Percentiles rank a stretch among this genome's conserved stretches.
These are phyloP conservation scores for Hypsizygus marmoreus DNA, from an alignment of 768 basidiomycete genomes.

Conservation along the genomic window DNA sequence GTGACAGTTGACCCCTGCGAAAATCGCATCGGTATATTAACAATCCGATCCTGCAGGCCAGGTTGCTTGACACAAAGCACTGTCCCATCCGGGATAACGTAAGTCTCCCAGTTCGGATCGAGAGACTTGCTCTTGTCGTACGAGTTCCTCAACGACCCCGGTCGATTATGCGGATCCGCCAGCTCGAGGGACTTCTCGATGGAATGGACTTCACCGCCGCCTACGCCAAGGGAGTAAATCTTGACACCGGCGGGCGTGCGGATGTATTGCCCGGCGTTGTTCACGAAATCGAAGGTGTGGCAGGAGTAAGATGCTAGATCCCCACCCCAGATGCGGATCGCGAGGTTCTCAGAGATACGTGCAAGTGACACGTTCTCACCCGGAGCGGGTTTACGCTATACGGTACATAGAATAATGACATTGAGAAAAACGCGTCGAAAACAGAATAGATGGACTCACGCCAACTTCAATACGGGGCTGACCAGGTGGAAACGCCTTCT, in stretches of 20 bases:
- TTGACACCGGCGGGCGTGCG: conserved; percentile 2
- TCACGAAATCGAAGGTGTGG: conserved; percentile 1
- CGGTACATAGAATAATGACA: neutral
- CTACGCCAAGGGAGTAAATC: conserved; percentile 1
- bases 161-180: too few species aligned
- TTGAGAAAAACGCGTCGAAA: neutral
- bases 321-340: conserved; percentile 1
- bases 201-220: neutral
- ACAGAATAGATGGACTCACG: neutral
- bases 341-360: neutral
- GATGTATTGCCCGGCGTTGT: neutral
- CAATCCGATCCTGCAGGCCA: too few species aligned
- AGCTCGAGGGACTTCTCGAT: neutral
- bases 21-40: too few species aligned
- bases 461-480: neutral
- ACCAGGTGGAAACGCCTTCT: neutral
- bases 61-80: too few species aligned
- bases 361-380: neutral
- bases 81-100: too few species aligned
- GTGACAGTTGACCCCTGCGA: too few species aligned
- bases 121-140: too few species aligned
- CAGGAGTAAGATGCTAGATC: neutral
- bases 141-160: too few species aligned
- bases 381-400: neutral
- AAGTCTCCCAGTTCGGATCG: too few species aligned